phyloP scores from a whole-genome alignment of 2,329 filamentous ascomycete genomes.

The Fusarium piperis region DNA sequence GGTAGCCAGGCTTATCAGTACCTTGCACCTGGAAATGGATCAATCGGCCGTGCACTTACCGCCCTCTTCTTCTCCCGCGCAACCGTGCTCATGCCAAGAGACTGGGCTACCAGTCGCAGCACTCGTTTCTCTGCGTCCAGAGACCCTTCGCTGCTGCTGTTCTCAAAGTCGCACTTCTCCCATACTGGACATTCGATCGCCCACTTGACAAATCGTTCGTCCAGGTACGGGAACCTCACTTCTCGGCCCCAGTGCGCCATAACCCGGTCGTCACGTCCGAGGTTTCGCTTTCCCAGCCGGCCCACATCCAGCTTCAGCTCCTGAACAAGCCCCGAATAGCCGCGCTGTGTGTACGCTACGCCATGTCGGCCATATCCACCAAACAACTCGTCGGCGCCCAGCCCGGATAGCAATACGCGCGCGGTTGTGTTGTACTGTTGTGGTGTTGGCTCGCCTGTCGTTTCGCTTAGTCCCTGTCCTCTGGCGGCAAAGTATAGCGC shows the following conservation, averaged over 20 bases:
- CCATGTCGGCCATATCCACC: constrained; percentile 90
- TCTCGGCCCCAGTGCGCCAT: constrained; percentile 91
- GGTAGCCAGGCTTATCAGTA: constrained; percentile 16
- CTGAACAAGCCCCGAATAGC: constrained; percentile 77
- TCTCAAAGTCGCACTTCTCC: constrained; percentile 90
- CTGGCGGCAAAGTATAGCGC: constrained; percentile 96
- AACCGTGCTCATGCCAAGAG: constrained; percentile 75
- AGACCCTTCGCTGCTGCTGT: constrained; percentile 44
- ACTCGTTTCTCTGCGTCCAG: constrained; percentile 85
- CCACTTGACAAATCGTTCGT: constrained; percentile 86
- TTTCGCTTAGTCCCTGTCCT: constrained; percentile 66
- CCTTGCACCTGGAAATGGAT: not conserved
- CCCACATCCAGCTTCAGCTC: constrained; percentile 88
- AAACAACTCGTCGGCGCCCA: constrained; percentile 96
- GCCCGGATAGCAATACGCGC: constrained; percentile 86
- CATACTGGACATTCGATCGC: constrained; percentile 78
- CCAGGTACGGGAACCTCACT: constrained; percentile 88
- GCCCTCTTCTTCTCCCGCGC: constrained; percentile 93
- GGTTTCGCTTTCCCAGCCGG: constrained; percentile 89
- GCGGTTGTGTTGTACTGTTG: constrained; percentile 73
- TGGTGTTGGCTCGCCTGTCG: constrained; percentile 36
- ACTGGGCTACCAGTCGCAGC: constrained; percentile 78
- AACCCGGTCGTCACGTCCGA: constrained; percentile 91
- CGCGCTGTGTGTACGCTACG: constrained; percentile 75
- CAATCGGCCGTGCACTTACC: constrained; percentile 58